These are phyloP conservation scores for Saccharomycopsis schoenii DNA, from an alignment of 805 yeast genomes.

Conservation along the genomic window DNA sequence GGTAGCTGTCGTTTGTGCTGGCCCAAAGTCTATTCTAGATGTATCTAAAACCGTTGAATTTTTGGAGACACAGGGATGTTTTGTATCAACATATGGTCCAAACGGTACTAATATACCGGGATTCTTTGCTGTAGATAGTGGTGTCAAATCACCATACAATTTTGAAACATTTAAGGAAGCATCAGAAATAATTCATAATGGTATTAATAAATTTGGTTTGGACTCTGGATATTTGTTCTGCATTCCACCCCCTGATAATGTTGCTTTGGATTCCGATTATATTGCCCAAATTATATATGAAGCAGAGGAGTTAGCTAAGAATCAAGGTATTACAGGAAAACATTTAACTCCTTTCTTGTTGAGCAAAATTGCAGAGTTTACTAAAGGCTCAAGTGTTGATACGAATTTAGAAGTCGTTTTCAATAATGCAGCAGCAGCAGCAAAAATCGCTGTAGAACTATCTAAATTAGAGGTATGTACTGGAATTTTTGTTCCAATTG, in stretches of 20 bases:
- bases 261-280: slow-evolving; percentile 44
- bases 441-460: slow-evolving; percentile 53
- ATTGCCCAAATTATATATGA: slow-evolving; percentile 47
- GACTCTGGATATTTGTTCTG: slow-evolving; percentile 69
- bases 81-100: slow-evolving; percentile 60
- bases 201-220: slow-evolving; percentile 38
- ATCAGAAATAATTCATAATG: slow-evolving; percentile 48
- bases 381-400: slow-evolving; percentile 59
- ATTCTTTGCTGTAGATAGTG: slow-evolving; percentile 69
- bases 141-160: slow-evolving; percentile 58
- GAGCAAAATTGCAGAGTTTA: slow-evolving; percentile 50
- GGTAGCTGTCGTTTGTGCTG: slow-evolving; percentile 85
- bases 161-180: slow-evolving; percentile 47
- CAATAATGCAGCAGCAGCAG: slow-evolving; percentile 63
- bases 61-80: slow-evolving; percentile 85
- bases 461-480: slow-evolving; percentile 28
- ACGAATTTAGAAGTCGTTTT: slow-evolving; percentile 69
- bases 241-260: slow-evolving; percentile 64
- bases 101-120: slow-evolving; percentile 60
- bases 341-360: slow-evolving; percentile 71
- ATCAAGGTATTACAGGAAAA: slow-evolving; percentile 53
- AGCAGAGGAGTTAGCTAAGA: slow-evolving; percentile 49
- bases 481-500: neutral
- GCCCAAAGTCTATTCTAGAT: slow-evolving; percentile 81
- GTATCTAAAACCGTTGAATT: slow-evolving; percentile 75